phyloP scores from a whole-genome alignment of 2,329 filamentous ascomycete genomes.

The Colletotrichum sp. region DNA sequence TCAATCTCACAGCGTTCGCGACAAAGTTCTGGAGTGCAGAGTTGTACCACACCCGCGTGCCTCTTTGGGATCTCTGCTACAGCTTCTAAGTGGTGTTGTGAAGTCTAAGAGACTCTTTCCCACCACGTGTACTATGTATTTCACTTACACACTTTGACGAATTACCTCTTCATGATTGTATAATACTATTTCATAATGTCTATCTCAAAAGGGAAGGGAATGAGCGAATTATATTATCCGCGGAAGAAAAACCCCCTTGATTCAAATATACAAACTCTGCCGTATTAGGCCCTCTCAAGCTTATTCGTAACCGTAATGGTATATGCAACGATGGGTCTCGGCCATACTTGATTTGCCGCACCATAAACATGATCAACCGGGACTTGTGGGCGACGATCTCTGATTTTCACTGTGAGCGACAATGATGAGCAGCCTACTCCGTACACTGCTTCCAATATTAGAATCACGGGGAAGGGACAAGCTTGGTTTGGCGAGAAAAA shows the following conservation, averaged over 20 bases:
- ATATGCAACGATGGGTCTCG: neutral
- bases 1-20: slow-evolving; percentile 29
- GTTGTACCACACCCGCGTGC: slow-evolving; percentile 23
- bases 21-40: slow-evolving; percentile 29
- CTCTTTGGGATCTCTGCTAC: slow-evolving; percentile 20
- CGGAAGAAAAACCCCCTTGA: neutral
- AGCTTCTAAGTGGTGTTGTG: neutral
- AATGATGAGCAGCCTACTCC: neutral
- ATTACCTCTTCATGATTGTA: neutral
- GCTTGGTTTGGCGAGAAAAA: neutral
- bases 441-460: slow-evolving; percentile 2
- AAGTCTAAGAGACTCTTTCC: neutral
- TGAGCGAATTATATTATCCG: neutral
- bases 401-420: neutral
- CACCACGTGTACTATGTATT: neutral
- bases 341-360: neutral
- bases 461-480: neutral
- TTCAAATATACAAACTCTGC: neutral
- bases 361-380: neutral
- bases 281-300: neutral
- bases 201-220: neutral
- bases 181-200: neutral
- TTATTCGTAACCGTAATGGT: neutral
- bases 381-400: neutral
- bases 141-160: neutral